phyloP scores from a whole-genome alignment of 495 filamentous ascomycete genomes.

The Penicillium paradoxum region DNA sequence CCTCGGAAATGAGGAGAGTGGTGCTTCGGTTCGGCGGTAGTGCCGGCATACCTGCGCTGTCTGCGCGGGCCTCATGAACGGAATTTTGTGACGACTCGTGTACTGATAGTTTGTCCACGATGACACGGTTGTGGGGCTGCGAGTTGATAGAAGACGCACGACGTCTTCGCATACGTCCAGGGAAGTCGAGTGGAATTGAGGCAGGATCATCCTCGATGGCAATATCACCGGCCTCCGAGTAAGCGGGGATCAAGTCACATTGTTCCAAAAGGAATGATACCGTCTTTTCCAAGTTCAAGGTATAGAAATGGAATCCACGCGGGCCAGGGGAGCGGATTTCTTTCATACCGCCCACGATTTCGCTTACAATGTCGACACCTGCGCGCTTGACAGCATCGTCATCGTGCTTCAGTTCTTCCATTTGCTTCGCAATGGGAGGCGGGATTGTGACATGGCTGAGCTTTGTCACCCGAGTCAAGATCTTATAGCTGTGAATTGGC shows the following conservation, averaged over 20 bases:
- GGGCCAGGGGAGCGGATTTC: conserved; percentile 52
- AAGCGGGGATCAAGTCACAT: conserved; percentile 70
- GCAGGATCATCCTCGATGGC: conserved; percentile 44
- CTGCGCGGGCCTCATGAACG: conserved; percentile 53
- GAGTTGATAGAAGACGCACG: conserved; percentile 51
- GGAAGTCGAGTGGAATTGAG: conserved; percentile 30
- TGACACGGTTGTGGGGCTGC: conserved; percentile 73
- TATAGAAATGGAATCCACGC: conserved; percentile 95
- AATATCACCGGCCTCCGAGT: conserved; percentile 25
- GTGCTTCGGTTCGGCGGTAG: conserved; percentile 57
- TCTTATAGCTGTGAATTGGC: conserved; percentile 96
- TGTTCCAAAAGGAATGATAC: conserved; percentile 89
- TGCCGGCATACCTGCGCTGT: conserved; percentile 38
- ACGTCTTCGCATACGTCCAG: conserved; percentile 29
- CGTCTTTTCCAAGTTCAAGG: conserved; percentile 92
- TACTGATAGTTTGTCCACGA: conserved; percentile 54
- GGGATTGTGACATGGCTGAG: conserved; percentile 85
- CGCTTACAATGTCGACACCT: conserved; percentile 48
- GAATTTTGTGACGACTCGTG: conserved; percentile 37
- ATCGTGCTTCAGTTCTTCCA: conserved; percentile 79
- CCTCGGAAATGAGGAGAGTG: conserved; percentile 88
- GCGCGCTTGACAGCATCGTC: conserved; percentile 79
- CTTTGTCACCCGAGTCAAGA: conserved; percentile 91
- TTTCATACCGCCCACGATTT: conserved; percentile 53
- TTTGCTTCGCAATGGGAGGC: conserved; percentile 55